A percentile compares a stretch with the other conserved stretches of the same genome.
Evolutionary conservation across 2,329 filamentous ascomycete genomes (phyloP).

Genomic region (Plenodomus biglobosus): DNA sequence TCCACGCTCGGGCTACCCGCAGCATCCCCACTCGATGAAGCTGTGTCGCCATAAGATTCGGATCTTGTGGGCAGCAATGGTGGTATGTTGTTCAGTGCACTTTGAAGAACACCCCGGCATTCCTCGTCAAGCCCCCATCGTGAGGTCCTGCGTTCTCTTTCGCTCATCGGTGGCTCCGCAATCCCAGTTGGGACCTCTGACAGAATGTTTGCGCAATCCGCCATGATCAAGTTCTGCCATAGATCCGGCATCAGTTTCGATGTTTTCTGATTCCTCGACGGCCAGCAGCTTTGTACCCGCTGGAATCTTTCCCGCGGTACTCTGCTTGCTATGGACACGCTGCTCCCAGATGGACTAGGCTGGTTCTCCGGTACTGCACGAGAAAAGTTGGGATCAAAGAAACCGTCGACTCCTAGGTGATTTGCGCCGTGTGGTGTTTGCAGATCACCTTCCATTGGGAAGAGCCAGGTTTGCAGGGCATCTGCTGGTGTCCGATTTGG

Average conservation of each 20-base stretch:
- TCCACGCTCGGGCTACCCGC: constrained; percentile 30
- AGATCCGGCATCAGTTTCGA: constrained; percentile 39
- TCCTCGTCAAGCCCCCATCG: constrained; percentile 43
- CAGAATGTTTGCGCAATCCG: constrained; percentile 41
- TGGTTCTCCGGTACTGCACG: constrained; percentile 27
- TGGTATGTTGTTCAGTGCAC: constrained; percentile 29
- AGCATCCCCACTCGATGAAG: constrained; percentile 36
- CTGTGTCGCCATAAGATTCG: constrained; percentile 35
- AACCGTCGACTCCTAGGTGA: constrained; percentile 34
- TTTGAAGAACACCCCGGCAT: constrained; percentile 47
- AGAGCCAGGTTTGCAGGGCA: constrained; percentile 42
- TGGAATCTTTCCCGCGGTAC: constrained; percentile 45
- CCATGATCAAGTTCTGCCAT: constrained; percentile 37
- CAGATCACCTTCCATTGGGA: constrained; percentile 37
- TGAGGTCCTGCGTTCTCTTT: constrained; percentile 36
- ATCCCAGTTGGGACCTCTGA: constrained; percentile 30
- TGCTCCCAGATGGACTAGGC: constrained; percentile 39
- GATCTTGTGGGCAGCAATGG: constrained; percentile 21
- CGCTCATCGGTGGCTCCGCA: constrained; percentile 28
- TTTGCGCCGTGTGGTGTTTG: constrained; percentile 30
- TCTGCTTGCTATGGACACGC: constrained; percentile 41
- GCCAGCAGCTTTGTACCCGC: constrained; percentile 45
- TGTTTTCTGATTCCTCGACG: constrained; percentile 34
- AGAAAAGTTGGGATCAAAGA: constrained; percentile 35
- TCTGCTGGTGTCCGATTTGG: constrained; percentile 42